Conservation (phyloP, 1,139 yeast species). For the Kluyveromyces sp. region DNA sequence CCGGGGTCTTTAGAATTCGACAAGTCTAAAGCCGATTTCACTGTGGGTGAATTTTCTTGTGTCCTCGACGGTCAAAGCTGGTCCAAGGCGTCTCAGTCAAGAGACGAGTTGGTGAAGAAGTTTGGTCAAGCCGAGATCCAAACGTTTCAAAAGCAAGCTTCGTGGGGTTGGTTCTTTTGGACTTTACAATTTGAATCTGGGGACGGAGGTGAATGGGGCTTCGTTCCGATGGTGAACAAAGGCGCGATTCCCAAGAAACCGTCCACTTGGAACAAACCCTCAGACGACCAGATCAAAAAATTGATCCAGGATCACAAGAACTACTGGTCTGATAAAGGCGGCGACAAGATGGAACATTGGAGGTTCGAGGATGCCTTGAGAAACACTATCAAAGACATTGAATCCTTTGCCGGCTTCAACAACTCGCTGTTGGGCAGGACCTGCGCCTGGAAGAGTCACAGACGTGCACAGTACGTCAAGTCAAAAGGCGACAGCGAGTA, state of each 20-base stretch:
- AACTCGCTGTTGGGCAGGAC: conserved; percentile 69
- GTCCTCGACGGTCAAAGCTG: conserved; percentile 74
- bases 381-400: conserved; percentile 67
- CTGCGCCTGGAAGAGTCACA: conserved; percentile 55
- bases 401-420: conserved; percentile 57
- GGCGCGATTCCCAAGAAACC: conserved; percentile 46
- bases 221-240: conserved; percentile 63
- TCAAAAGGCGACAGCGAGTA: conserved; percentile 49
- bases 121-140: conserved; percentile 42
- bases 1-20: conserved; percentile 45
- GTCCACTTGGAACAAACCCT: conserved; percentile 36
- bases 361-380: conserved; percentile 71
- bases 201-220: conserved; percentile 96
- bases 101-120: conserved; percentile 40
- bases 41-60: conserved; percentile 88
- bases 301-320: conserved; percentile 44
- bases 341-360: conserved; percentile 70
- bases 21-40: conserved; percentile 55
- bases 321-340: conserved; percentile 64
- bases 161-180: conserved; percentile 81
- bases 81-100: conserved; percentile 45
- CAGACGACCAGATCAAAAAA: conserved; percentile 39
- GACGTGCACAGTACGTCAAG: conserved; percentile 51
- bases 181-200: conserved; percentile 82
- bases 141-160: conserved; percentile 45